Base-by-base conservation (phyloP, 2,329 filamentous ascomycete species). In the Endothia cerciana region DNA sequence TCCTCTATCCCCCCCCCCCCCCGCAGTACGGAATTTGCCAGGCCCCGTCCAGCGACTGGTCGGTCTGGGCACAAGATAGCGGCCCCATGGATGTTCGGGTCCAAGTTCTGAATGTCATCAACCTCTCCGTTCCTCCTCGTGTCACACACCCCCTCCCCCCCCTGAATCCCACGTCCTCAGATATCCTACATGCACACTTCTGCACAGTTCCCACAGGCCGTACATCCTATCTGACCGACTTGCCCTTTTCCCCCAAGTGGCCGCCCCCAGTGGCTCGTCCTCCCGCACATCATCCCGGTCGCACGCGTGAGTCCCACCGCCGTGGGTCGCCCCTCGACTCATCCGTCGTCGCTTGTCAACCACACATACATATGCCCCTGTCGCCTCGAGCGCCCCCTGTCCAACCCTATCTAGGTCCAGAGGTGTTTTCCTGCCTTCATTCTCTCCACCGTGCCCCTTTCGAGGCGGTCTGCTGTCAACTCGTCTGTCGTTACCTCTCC, bases 261-360 rank as follows among this genome's bases (percentile, higher is more conserved):
- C 61, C 36, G 43, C 30, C 62, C 30, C 51, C 38, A 63, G 51
- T 41, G 47, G 53, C 56, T 61, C 58, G 49, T 56, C 62, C 41
- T 51, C 64, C 65, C 65, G 64, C 57, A 57, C 43, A 59, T 40
- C 56, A 66, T 66, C 66, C 66, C 60, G 38, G 66, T 68, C 64
- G 60, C 66, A 63, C 61, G 66, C 66, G 66, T 68, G 66, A 65
- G 66, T 68, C 61, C 66, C 66, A 66, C 66, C 57, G 64, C 61
- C 66, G 66, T 68, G 66, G 66, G 66, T 68, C 66, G 38, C 61
- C 59, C 41, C 53, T 66, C 66, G 57, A 66, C 64, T 68, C 66
- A 66, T 68, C 66, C 62, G 57, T 56, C 51, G 30, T 63, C 61
- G 61, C 61, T 63, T 57, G 61, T 58, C 61, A 19, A 63, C 63